Evolutionary conservation across 331 rosid species (phyloP), one percentile per base, ranked within the genome.

Genomic region (Cydonia oblonga): DNA sequence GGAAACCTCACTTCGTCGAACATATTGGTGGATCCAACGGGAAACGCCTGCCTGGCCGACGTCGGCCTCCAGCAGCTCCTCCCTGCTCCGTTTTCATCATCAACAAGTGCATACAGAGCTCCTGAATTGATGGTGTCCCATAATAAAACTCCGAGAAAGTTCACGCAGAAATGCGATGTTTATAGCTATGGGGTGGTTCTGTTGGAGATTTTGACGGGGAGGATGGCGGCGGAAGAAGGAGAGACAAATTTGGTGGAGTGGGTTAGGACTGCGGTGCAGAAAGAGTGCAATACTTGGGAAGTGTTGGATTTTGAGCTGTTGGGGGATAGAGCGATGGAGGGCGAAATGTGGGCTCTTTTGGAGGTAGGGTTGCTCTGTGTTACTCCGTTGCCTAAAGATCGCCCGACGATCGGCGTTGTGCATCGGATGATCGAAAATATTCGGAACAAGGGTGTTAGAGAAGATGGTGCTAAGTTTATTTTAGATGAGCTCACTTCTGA

Each of bases 121-220:
- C 76, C 84, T 3, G 80, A 80, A 33, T 15, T 64, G 20, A 19
- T 57, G 29, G 26, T 40, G 20, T 9, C 29, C 15, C 14, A 25
- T 35, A 14, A 13, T 2, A 51, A 66, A 20, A 70, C 61, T 26
- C 80, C 49, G 3, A 66, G 60, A 11, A 76, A 24, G 22, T 60
- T 65, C 13, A 66, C 35, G 0, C 71, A 32, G 5, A 76, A 81
- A 57, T 71, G 75, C 24, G 81, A 81, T 30, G 78, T 76, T 6
- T 72, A 81, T 28, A 76, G 75, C 78, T 76, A 61, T 32, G 81
- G 84, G 35, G 76, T 75, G 64, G 79, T 80, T 24, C 22, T 80
- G 73, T 7, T 80, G 56, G 83, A 75, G 69, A 67, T 81, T 19
- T 68, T 76, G 72, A 81, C 75, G 0, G 84, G 81, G 4, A 76